phyloP scores from a whole-genome alignment of 2,329 filamentous ascomycete species.

The Huntiella decipiens region DNA sequence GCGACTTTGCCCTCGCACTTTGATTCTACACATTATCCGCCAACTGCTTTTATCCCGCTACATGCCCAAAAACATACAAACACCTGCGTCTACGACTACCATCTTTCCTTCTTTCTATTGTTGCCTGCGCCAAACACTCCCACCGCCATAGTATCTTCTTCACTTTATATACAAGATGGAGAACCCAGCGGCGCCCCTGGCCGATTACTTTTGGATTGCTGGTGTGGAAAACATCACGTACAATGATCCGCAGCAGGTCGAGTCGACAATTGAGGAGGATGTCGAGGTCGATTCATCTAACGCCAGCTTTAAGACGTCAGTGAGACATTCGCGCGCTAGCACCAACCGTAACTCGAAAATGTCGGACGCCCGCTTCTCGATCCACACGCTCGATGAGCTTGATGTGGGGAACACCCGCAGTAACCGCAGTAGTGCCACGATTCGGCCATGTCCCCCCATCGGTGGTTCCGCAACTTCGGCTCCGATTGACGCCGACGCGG shows the following conservation, averaged over 20 bases:
- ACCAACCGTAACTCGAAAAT: slow-evolving; percentile 40
- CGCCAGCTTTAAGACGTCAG: slow-evolving; percentile 20
- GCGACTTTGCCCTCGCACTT: too few relatives aligned
- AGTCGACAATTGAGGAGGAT: slow-evolving; percentile 44
- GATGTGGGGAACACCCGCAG: slow-evolving; percentile 36
- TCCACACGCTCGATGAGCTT: slow-evolving; percentile 36
- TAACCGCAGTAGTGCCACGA: slow-evolving; percentile 48
- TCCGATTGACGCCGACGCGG: not conserved
- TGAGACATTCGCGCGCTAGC: slow-evolving; percentile 41
- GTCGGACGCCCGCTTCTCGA: slow-evolving; percentile 32
- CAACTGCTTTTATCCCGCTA: not conserved
- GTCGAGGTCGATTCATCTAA: slow-evolving; percentile 25
- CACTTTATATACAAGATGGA: slow-evolving; percentile 26
- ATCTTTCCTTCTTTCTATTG: not conserved
- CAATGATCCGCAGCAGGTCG: slow-evolving; percentile 30
- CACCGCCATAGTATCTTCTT: not conserved
- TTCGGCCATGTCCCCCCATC: slow-evolving; percentile 25
- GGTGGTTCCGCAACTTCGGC: slow-evolving; percentile 7
- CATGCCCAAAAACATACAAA: not conserved
- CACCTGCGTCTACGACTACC: not conserved
- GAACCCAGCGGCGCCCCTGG: slow-evolving; percentile 42
- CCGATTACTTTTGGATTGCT: slow-evolving; percentile 61
- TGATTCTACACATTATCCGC: too few relatives aligned
- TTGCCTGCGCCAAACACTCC: not conserved
- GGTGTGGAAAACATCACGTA: slow-evolving; percentile 50